Evolutionary conservation across 2,329 filamentous ascomycete species (phyloP).

Genomic region (Colletotrichum musicola): DNA sequence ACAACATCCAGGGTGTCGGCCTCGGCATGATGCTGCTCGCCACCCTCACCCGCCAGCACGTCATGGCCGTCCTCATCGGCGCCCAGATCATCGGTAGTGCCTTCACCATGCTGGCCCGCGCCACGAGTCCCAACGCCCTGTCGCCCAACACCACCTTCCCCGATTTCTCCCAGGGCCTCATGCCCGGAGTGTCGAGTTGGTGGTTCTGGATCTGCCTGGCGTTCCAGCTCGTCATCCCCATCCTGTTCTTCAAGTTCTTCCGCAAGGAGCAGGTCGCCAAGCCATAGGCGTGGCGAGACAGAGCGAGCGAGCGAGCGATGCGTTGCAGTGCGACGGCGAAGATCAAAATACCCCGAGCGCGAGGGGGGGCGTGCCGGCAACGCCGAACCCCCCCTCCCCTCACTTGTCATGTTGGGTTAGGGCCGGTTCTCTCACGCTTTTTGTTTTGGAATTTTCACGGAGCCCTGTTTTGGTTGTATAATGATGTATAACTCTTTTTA

Average conservation of each 20-base stretch:
- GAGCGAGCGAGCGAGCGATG: too few species aligned
- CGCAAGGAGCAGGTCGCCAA: slow-evolving; percentile 70
- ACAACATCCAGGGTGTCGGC: slow-evolving; percentile 74
- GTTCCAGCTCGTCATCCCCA: slow-evolving; percentile 69
- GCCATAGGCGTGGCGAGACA: slow-evolving; percentile 49
- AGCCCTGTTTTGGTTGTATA: slow-evolving; percentile 36
- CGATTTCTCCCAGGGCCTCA: slow-evolving; percentile 65
- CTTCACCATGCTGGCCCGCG: slow-evolving; percentile 72
- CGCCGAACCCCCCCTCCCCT: slow-evolving; percentile 1
- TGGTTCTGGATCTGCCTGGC: slow-evolving; percentile 73
- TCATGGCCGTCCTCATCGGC: slow-evolving; percentile 70
- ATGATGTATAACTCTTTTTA: slow-evolving; percentile 34
- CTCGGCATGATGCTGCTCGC: slow-evolving; percentile 77
- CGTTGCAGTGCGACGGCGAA: slow-evolving; percentile 24
- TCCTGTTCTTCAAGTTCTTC: slow-evolving; percentile 69
- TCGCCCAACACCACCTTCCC: slow-evolving; percentile 74
- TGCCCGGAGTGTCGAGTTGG: slow-evolving; percentile 59
- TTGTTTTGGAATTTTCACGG: slow-evolving; percentile 24
- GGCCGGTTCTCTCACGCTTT: slow-evolving; percentile 31
- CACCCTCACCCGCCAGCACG: slow-evolving; percentile 74
- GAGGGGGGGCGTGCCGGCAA: too few species aligned
- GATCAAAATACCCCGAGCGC: slow-evolving; percentile 33
- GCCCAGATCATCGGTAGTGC: slow-evolving; percentile 73
- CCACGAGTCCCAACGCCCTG: slow-evolving; percentile 70
- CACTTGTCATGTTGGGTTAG: slow-evolving; percentile 34